Evolutionary conservation across 2,329 filamentous ascomycete genomes (phyloP), one percentile per base, ranked within the genome.

Genomic region (Xylaria sp.): DNA sequence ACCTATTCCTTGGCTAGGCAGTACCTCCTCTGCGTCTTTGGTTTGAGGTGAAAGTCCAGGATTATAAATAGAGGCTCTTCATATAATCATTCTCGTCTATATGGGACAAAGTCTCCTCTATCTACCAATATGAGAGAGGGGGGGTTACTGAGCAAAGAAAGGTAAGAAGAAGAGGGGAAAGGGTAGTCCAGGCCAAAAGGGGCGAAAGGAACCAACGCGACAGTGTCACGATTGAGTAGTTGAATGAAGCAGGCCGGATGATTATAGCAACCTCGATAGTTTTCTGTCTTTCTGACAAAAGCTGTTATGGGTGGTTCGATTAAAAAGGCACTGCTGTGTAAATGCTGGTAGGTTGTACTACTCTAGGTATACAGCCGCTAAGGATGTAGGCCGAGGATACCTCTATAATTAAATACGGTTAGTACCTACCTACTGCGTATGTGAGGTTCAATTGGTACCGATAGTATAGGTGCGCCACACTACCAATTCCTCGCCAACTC

Each of bases 291-390:
- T 45, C 25, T 49, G 22, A 39, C 51, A 55, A 27, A 50, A 49
- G n/a, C 63, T 44, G 44, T 49, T 50, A 25, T 44, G 63, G 63
- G 33, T 44, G 63, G 63, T 15, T 47, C 62, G 56, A 55, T 60
- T 55, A 27, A 36, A 39, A 61, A 36, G 33, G 10, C 39, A 22
- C 33, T 61, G 54, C 42, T 65, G 50, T 50, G 56, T 22, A 29
- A 44, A 31, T 39, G 25, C 56, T 42, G 59, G n/a, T n/a, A n/a
- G n/a, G n/a, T 39, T 39, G 7, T 29, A 33, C 31, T 27, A 53
- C 17, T 47, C 20, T 33, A 25, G 5, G 10, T 47, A 20, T 33
- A 31, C 20, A 51, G 15, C 1, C 15, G 47, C 17, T 25, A 20
- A 44, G 45, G n/a, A n/a, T n/a, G 22, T 31, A 50, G 22, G 45